Base-by-base conservation (phyloP, 352 stramenopile species). In the Phytophthora cryptogea region DNA sequence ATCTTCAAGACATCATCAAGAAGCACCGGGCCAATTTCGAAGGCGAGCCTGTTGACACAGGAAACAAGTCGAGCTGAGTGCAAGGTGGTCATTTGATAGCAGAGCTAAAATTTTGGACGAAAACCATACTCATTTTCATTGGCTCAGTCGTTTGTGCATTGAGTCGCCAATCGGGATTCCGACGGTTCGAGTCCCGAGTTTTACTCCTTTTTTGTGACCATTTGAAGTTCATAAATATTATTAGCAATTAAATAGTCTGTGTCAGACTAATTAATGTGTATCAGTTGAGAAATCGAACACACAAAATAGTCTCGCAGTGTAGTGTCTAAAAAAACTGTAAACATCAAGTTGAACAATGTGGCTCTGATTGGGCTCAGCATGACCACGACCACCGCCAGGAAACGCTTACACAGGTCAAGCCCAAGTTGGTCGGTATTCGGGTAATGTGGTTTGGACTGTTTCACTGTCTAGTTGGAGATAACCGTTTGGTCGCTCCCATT, bases 1-100 rank as follows among this genome's bases (percentile, higher is more conserved):
- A 53, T 8, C 35, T 53, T 13, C 31, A 60, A 43, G 53, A 60
- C 3, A 61, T 61, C 11, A 35, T 53, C 5, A 46, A 40, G 53
- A 60, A 61, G 32, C 31, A 53, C n/a, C 23, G 2, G 31, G 13
- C 30, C 20, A 1, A 23, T 23, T 42, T 32, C 17, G 7, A 43
- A 42, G 31, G 17, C 32, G 30, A 53, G 46, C 33, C 20, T 13
- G 16, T 32, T 16, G 17, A 17, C 33, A 43, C 46, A 8, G 37
- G 17, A 44, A 44, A 44, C 37, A 44, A 13, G 37, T 44, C 20
- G 37, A 44, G 20, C 23, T 44, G 37, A 44, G 20, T 44, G 37
- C 37, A 44, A 10, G n/a, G 37, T 16, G 16, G 37, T 44, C 37
- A 44, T 27, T 5, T 44, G 8, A 28, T 44, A 26, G 10, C 5